Conservation (phyloP, 1,139 yeast genomes). For the Protomyces gravidus region DNA sequence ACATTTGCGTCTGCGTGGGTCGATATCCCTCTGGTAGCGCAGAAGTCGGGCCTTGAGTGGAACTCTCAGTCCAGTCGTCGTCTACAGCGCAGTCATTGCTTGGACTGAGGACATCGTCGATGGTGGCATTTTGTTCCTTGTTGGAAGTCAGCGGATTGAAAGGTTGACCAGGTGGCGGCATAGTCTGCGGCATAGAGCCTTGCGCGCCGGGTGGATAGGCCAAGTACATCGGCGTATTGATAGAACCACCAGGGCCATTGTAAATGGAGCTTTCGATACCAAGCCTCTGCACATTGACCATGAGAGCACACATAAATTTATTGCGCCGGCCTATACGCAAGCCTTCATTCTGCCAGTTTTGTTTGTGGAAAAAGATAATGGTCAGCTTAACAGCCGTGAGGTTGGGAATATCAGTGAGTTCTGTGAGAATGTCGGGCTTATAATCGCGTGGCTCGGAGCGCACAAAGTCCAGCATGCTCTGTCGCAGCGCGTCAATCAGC, state of each 20-base stretch:
- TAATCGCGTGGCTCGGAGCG: conserved; percentile 42
- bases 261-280: conserved; percentile 28
- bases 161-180: conserved; percentile 5
- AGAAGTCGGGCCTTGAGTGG: not conserved
- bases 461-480: conserved; percentile 39
- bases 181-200: not conserved
- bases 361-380: conserved; percentile 39
- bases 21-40: not conserved
- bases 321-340: conserved; percentile 33
- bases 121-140: conserved; percentile 14
- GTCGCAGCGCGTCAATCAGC: conserved; percentile 41
- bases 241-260: conserved; percentile 29
- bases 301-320: conserved; percentile 32
- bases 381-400: conserved; percentile 41
- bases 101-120: conserved; percentile 2
- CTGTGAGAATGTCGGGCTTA: conserved; percentile 40
- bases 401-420: conserved; percentile 41
- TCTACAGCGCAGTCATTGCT: conserved; percentile 11
- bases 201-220: not conserved
- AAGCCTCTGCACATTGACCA: conserved; percentile 29
- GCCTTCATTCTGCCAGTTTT: conserved; percentile 42
- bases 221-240: conserved; percentile 27
- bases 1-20: not conserved
- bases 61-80: not conserved
- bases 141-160: conserved; percentile 22